These are phyloP conservation scores for Torulaspora microellipsoides DNA, from an alignment of 805 yeast genomes.

Conservation along the genomic window DNA sequence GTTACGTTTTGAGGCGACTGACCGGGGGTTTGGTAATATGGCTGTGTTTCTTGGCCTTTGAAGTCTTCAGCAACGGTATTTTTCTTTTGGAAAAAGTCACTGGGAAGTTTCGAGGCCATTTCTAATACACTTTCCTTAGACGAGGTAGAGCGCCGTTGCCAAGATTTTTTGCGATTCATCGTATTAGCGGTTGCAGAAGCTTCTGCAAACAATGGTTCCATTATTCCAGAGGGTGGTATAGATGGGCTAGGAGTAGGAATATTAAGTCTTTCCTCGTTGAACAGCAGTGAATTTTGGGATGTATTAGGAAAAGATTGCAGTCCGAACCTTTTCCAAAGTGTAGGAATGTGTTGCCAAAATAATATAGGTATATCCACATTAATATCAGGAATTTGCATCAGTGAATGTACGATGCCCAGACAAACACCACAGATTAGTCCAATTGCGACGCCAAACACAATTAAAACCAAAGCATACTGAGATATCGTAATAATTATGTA, in stretches of 20 bases:
- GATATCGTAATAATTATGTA: constrained; percentile 16
- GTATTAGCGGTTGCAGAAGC: constrained; percentile 7
- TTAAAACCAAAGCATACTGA: constrained; percentile 26
- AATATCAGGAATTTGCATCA: constrained; percentile 21
- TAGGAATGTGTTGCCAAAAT: constrained; percentile 10
- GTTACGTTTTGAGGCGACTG: constrained; percentile 12
- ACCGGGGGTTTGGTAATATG: constrained; percentile 7
- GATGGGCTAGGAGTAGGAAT: constrained; percentile 6
- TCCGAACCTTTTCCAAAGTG: neutral
- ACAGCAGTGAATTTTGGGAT: neutral
- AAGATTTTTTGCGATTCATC: constrained; percentile 1
- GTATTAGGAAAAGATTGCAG: neutral
- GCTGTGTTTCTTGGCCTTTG: constrained; percentile 4
- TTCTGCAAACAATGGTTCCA: constrained; percentile 8
- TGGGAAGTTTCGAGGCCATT: constrained; percentile 24
- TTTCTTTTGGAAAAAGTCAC: constrained; percentile 25
- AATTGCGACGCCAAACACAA: constrained; percentile 18
- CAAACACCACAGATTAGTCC: constrained; percentile 21
- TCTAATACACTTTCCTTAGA: constrained; percentile 21
- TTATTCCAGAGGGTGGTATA: constrained; percentile 2
- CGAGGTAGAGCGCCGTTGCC: constrained; percentile 14
- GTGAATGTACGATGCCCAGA: constrained; percentile 23
- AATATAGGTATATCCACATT: constrained; percentile 17
- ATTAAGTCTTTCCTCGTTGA: neutral
- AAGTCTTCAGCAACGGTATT: constrained; percentile 1